Base-by-base conservation (phyloP, 495 filamentous ascomycete genomes). In the Podospora conica region DNA sequence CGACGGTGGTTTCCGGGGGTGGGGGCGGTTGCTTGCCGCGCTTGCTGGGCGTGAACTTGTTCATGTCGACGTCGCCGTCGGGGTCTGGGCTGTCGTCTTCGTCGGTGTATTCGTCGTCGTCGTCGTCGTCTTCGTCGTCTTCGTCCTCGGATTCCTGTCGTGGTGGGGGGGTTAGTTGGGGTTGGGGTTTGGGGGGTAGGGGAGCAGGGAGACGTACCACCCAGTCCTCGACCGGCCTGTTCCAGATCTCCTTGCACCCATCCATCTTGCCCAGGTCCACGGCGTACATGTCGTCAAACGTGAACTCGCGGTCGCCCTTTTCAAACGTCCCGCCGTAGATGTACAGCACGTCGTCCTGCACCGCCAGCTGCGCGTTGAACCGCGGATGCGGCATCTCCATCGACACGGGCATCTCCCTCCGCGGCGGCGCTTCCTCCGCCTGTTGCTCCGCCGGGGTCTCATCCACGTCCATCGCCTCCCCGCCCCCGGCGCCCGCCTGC, bases 281-380 rank as follows among this genome's bases (percentile, higher is more conserved):
- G 10, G 91, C 89, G 73, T 91, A 94, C 82, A 97, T 82, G 70
- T 98, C 94, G 73, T 97, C 92, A 77, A 96, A 96, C 1, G 90
- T 96, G 71, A 90, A 96, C 74, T 98, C 95, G 20, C 90, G 85
- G 71, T 98, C 95, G 22, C 90, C 93, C 76, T 94, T 93, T 72
- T 98, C 95, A 70, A 90, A 96, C 0, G 92, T 98, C 15, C 95
- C 95, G 21, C 95, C 93, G 71, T 94, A 96, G 24, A 97, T 90
- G 72, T 95, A 98, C 0, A 98, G 81, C 15, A 90, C 85, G 77
- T 98, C 95, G 62, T 92, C 91, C 77, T 97, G 92, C 9, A 98
- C 91, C 1, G 95, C 85, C 53, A 98, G 78, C 67, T 92, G 90
- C 3, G 90, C 89, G 68, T 97, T 97, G 77, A 98, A 97, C 55